Evolutionary conservation across 345 rosid genomes (phyloP).

Genomic region (Brassica nigra): DNA sequence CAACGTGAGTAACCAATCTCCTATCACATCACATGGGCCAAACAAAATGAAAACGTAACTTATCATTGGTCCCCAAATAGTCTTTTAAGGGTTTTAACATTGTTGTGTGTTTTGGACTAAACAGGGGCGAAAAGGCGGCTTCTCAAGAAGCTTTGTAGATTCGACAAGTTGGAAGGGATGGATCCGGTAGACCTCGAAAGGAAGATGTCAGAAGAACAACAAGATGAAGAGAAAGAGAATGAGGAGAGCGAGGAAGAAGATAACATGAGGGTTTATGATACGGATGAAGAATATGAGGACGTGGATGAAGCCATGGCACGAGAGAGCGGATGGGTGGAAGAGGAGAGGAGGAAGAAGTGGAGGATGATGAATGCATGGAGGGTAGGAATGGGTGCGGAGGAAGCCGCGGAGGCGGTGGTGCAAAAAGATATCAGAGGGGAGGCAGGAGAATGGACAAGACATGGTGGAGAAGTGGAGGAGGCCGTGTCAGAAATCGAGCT

Average conservation of each 20-base stretch:
- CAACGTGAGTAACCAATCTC: slow-evolving; percentile 61
- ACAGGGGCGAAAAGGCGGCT: slow-evolving; percentile 75
- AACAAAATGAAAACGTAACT: not conserved
- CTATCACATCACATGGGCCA: slow-evolving; percentile 16
- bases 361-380: slow-evolving; percentile 36
- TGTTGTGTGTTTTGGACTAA: slow-evolving; percentile 25
- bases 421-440: slow-evolving; percentile 32
- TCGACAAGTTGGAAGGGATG: slow-evolving; percentile 77
- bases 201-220: slow-evolving; percentile 53
- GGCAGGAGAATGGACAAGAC: slow-evolving; percentile 35
- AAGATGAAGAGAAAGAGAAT: not conserved
- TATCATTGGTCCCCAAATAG: slow-evolving; percentile 1
- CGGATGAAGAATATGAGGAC: slow-evolving; percentile 35
- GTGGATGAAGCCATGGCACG: slow-evolving; percentile 25
- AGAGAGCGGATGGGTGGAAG: slow-evolving; percentile 6
- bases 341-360: slow-evolving; percentile 34
- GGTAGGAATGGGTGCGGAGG: slow-evolving; percentile 29
- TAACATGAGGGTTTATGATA: slow-evolving; percentile 32
- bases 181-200: slow-evolving; percentile 83
- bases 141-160: slow-evolving; percentile 71
- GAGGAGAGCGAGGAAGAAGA: slow-evolving; percentile 43
- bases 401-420: slow-evolving; percentile 29
- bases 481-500: slow-evolving; percentile 56
- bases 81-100: not conserved
- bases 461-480: slow-evolving; percentile 45